Evolutionary conservation across 2,329 filamentous ascomycete genomes (phyloP).

Genomic region (Thielaviopsis populi): DNA sequence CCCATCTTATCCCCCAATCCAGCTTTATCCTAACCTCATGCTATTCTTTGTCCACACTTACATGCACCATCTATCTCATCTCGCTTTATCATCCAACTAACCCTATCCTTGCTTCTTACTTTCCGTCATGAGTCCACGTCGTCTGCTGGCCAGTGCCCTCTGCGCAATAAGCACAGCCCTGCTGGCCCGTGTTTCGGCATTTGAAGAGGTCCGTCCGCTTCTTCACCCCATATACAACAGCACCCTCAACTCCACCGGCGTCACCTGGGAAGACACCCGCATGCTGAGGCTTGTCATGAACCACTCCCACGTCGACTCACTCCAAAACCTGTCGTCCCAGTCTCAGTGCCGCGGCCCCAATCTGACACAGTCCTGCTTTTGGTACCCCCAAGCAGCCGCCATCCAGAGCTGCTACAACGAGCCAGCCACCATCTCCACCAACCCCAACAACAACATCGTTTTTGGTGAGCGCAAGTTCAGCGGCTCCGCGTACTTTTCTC

Average conservation of each 20-base stretch:
- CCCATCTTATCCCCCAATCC: background rate
- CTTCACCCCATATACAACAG: background rate
- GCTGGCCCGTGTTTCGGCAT: background rate
- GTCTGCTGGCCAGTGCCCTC: background rate
- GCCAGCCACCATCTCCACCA: background rate
- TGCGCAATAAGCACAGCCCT: background rate
- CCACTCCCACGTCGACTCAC: background rate
- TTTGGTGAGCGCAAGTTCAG: constrained; percentile 11
- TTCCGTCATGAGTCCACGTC: background rate
- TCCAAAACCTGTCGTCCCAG: background rate
- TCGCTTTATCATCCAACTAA: background rate
- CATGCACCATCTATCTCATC: background rate
- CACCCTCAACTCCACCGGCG: background rate
- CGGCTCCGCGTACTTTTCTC: constrained; percentile 9
- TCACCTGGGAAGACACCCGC: background rate
- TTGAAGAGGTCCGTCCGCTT: constrained; percentile 10
- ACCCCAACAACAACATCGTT: constrained; percentile 1
- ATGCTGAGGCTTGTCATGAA: constrained; percentile 8
- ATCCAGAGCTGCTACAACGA: constrained; percentile 8
- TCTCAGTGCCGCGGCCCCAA: constrained; percentile 1
- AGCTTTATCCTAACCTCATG: background rate
- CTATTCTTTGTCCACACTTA: background rate
- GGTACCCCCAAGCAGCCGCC: constrained; percentile 9
- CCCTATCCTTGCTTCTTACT: background rate
- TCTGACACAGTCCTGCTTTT: constrained; percentile 3